Evolutionary conservation across 2,329 filamentous ascomycete species (phyloP), one percentile per base, ranked within the genome.

Genomic region (Davidsoniella eucalypti): DNA sequence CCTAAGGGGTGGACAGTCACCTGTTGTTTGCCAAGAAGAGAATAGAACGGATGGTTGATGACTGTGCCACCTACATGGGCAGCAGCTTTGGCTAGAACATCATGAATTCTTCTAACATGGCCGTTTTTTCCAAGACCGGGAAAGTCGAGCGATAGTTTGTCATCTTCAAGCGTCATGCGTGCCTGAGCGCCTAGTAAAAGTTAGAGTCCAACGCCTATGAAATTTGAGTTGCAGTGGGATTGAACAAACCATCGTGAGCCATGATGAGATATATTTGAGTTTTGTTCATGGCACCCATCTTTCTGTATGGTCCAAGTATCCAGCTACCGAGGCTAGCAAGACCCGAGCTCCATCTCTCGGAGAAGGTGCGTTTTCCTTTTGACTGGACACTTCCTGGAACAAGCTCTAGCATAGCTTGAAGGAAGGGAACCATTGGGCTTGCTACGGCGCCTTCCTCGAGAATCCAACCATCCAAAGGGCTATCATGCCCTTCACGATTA

Each of bases 1-100:
- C 75, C 78, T 44, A 83, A 75, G 5, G 78, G 76, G 61, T 84
- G 79, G 10, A 82, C 79, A 0, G 78, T 82, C 18, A 82, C 69
- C 58, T 76, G 66, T 54, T 78, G 71, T 49, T 74, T 64, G 9
- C 70, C 70, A 57, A 79, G 64, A 12, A 72, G 61, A n/a, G 70
- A 66, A 55, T 71, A 73, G 54, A 75, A 77, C 1, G 77, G 78
- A 52, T 71, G 77, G 47, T 73, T 66, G 5, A 80, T 68, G 36
- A 78, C 70, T 0, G 71, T 78, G 2, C 78, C 79, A 2, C 78
- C 76, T 4, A 80, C 71, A 2, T 68, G 69, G 55, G 69, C 64
- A 0, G 76, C 80, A 2, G 75, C 74, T 56, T 69, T 67, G 33
- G 66, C 66, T 5, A 82, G 61, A 3, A 78, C 54, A 2, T 61